Evolutionary conservation across 805 yeast species (phyloP).

Genomic region (Ogataea philodendri): DNA sequence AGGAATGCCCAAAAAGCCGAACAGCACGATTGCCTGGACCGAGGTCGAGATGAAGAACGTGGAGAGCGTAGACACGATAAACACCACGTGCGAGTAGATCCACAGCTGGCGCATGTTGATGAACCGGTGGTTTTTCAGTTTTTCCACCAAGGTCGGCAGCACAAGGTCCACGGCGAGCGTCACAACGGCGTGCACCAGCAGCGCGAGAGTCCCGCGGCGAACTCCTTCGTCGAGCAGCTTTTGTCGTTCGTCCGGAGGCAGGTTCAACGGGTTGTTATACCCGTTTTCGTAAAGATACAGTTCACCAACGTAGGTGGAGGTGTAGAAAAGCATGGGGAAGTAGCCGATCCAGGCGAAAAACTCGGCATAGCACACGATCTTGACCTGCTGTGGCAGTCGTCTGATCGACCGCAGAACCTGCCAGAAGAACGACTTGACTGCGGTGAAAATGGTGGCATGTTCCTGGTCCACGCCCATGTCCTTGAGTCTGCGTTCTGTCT

Average conservation of each 20-base stretch:
- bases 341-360: constrained; percentile 70
- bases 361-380: constrained; percentile 52
- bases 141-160: constrained; percentile 42
- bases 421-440: constrained; percentile 27
- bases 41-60: constrained; percentile 47
- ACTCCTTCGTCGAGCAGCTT: constrained; percentile 45
- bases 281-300: constrained; percentile 45
- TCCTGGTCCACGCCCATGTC: constrained; percentile 38
- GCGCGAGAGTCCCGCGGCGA: constrained; percentile 50
- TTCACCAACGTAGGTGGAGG: constrained; percentile 65
- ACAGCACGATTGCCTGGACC: constrained; percentile 43
- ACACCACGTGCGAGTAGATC: constrained; percentile 49
- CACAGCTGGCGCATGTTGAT: constrained; percentile 41
- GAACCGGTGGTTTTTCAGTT: constrained; percentile 6
- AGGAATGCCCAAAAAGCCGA: constrained; percentile 54
- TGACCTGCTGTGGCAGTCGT: constrained; percentile 49
- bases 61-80: constrained; percentile 45
- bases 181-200: constrained; percentile 48
- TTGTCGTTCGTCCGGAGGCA: constrained; percentile 39
- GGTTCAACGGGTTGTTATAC: constrained; percentile 36
- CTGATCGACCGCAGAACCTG: constrained; percentile 38
- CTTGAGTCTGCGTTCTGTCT: constrained; percentile 32
- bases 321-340: constrained; percentile 63
- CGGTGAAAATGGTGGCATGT: constrained; percentile 17
- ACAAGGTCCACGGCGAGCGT: constrained; percentile 44